Base-by-base conservation (phyloP, 202 grass and related monocot species). In the Setaria italica region DNA sequence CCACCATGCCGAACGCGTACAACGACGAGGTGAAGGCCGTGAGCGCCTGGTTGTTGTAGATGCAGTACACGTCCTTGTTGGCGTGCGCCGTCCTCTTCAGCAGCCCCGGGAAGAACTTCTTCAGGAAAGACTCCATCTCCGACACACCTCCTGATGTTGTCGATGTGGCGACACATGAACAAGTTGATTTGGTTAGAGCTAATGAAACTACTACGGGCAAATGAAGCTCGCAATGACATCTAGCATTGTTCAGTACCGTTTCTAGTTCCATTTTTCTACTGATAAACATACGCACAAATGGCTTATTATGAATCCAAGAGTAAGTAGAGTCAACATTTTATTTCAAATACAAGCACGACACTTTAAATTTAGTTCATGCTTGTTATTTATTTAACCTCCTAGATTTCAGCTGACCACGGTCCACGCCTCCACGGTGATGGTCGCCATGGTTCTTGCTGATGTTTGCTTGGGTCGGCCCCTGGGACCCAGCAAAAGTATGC, bases 21-120 rank as follows among this genome's bases (percentile, higher is more conserved):
- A 98, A 80, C 43, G 95, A 98, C 2, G 95, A 98, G 20, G 93
- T 98, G 91, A 98, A 98, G 58, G 91, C 91, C 11, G 91, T 98
- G 6, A 98, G 93, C 35, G 85, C 86, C 71, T 95, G 91, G 86
- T 86, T 85, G 78, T 98, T 91, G 72, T 92, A 98, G 20, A 81
- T 88, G 91, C 95, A 98, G 83, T 92, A 98, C 10, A 85, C 95
- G 49, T 94, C 84, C 74, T 85, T 85, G 79, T 64, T 48, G 77
- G 81, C 46, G 71, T 55, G 84, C 32, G 48, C 63, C 65, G 85
- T 80, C 84, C 50, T 66, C 67, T 80, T 88, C 4, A 93, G 81
- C 16, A 98, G 65, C 0, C 55, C 67, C 19, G 95, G 95, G 72
- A 98, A 95, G 88, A 98, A 98, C 53, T 89, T 83, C 72, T 92